Evolutionary conservation across 306 rosid genomes (phyloP).

Genomic region (Myrica gale): DNA sequence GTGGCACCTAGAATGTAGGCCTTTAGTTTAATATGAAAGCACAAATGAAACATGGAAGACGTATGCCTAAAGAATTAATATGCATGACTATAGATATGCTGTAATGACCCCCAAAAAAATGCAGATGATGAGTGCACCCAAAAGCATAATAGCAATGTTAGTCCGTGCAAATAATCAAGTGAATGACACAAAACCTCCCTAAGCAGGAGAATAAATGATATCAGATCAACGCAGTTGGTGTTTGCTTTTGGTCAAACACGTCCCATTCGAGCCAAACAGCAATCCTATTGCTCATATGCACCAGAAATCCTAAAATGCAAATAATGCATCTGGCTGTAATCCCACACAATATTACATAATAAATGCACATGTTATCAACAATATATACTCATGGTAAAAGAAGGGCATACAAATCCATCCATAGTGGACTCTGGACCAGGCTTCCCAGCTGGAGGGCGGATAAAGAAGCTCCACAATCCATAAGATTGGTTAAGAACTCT

Average conservation of each 20-base stretch:
- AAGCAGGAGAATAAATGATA: background rate
- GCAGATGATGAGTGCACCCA: background rate
- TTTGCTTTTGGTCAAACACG: background rate
- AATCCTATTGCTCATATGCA: background rate
- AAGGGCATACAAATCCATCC: constrained; percentile 52
- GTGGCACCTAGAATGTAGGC: background rate
- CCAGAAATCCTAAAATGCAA: constrained; percentile 5
- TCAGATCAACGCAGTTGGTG: background rate
- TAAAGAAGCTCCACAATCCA: constrained; percentile 62
- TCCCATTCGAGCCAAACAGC: background rate
- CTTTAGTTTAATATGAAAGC: too few species aligned
- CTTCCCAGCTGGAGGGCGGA: constrained; percentile 48
- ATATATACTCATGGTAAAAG: constrained; percentile 9
- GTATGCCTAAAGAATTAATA: too few species aligned
- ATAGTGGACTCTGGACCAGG: constrained; percentile 44
- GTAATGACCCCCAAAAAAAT: too few species aligned
- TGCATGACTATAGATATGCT: too few species aligned
- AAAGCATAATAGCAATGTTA: background rate
- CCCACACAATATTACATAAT: background rate
- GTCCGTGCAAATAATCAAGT: background rate
- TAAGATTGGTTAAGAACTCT: constrained; percentile 47
- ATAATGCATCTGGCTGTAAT: background rate
- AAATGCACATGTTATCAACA: constrained; percentile 5
- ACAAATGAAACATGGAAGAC: background rate
- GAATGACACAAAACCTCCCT: background rate